Evolutionary conservation across 129 eudicot genomes (phyloP).

Genomic region (Arctium lappa): DNA sequence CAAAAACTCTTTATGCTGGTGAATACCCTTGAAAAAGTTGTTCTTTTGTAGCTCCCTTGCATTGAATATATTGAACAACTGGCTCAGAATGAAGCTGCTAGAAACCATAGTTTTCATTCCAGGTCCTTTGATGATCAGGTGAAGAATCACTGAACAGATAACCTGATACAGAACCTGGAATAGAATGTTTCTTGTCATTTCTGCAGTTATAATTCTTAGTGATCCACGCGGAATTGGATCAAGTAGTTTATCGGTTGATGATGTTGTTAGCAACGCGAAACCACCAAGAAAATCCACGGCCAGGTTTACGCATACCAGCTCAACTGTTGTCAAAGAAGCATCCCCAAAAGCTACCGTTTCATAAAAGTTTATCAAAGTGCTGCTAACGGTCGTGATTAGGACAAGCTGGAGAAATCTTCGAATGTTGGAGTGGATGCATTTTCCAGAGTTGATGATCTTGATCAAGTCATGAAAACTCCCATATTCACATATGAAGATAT

Average conservation of each 20-base stretch:
- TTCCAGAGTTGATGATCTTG: conserved; percentile 15
- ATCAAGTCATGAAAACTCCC: conserved; percentile 6
- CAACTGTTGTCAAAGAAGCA: conserved; percentile 19
- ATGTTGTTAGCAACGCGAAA: conserved; percentile 25
- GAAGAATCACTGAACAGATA: conserved; percentile 7
- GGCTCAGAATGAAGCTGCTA: conserved; percentile 30
- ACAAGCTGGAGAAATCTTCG: conserved; percentile 29
- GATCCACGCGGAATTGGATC: background rate
- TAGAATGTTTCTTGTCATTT: conserved; percentile 33
- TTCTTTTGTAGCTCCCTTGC: conserved; percentile 29
- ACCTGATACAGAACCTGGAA: conserved; percentile 29
- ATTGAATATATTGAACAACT: conserved; percentile 30
- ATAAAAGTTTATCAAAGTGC: conserved; percentile 15
- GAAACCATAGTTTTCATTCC: conserved; percentile 13
- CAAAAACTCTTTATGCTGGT: conserved; percentile 11
- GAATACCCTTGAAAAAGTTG: conserved; percentile 33
- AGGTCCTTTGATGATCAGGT: conserved; percentile 5
- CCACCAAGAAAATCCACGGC: conserved; percentile 30
- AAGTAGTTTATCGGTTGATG: background rate
- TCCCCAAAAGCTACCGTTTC: conserved; percentile 13
- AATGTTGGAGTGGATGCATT: conserved; percentile 19
- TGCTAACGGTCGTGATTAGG: conserved; percentile 14
- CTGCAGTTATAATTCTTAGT: conserved; percentile 11
- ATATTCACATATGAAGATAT: conserved; percentile 8
- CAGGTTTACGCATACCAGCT: conserved; percentile 20